Evolutionary conservation across 2,329 filamentous ascomycete genomes (phyloP), one percentile per base, ranked within the genome.

Genomic region (Diaporthe eres): DNA sequence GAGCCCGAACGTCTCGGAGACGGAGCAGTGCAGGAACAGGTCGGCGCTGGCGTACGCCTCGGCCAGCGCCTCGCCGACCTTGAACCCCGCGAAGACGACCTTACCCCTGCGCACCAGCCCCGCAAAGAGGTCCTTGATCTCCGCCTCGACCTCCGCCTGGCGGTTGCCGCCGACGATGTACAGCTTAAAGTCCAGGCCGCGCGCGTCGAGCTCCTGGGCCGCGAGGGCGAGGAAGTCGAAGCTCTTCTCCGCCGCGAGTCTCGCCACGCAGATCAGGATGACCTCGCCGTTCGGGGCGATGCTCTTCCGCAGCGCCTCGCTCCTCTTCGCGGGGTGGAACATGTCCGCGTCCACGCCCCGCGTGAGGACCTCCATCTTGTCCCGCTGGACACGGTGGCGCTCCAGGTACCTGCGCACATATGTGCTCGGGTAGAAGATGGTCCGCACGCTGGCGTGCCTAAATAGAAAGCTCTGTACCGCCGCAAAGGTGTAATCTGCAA

Each of bases 1-100:
- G 13, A 94, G 85, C 0, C 92, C 92, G 81, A 94, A 94, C 0
- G 92, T 94, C 82, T 94, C 92, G 0, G 92, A 94, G 75, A 94
- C 86, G 31, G 91, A 94, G 83, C 92, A 93, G 83, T 94, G 92
- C 19, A 94, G 83, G 80, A 94, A 94, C n/a, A 94, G 78, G 80
- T 94, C 92, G 0, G 90, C 92, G 4, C 90, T 90, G 2, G 93
- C 92, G 78, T 94, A 94, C 13, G 90, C 89, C n/a, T 87, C 85
- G n/a, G 92, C 92, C 12, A 94, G 86, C 3, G 88, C 87, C 68
- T 87, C 87, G 15, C 92, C 92, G 0, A 89, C 87, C 78, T 90
- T 87, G 84, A 94, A 92, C 0, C 92, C 92, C 0, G 92, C 90
- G 81, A 94, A 94, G n/a, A 91, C 80, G 51, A 94, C 91, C 70